Evolutionary conservation across 73 alveolate genomes (phyloP).

Genomic region (Paramecium pentaurelia): DNA sequence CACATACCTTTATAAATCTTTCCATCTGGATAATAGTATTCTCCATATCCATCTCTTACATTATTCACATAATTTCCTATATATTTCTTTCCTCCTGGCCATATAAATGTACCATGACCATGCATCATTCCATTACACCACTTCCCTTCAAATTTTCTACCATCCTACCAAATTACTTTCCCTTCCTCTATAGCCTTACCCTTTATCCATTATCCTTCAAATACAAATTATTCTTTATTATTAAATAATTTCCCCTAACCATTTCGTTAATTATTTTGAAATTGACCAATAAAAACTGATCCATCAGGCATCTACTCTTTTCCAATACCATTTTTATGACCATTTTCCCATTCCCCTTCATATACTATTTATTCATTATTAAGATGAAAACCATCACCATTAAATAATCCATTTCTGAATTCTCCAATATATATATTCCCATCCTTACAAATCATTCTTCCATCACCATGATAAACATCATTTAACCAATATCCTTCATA

Average conservation of each 20-base stretch:
- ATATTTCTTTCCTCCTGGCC: constrained; percentile 76
- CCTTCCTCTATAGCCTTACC: constrained; percentile 74
- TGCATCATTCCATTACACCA: constrained; percentile 76
- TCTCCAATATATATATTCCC: constrained; percentile 78
- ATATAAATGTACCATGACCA: constrained; percentile 70
- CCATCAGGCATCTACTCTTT: constrained; percentile 37
- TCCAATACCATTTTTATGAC: constrained; percentile 24
- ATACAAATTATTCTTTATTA: constrained; percentile 49
- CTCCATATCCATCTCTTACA: constrained; percentile 82
- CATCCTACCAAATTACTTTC: constrained; percentile 71
- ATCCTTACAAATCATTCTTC: constrained; percentile 75
- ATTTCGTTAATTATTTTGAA: not conserved
- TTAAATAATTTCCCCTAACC: constrained; percentile 57
- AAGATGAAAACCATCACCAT: constrained; percentile 49
- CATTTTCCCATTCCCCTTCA: constrained; percentile 49
- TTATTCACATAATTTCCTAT: constrained; percentile 74
- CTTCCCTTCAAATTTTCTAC: constrained; percentile 72
- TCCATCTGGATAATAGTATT: constrained; percentile 75
- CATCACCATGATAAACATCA: constrained; percentile 84
- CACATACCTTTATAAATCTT: constrained; percentile 69
- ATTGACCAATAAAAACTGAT: not conserved
- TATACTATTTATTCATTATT: not conserved
- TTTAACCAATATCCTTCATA: constrained; percentile 93
- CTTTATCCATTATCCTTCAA: constrained; percentile 63
- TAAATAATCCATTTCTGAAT: constrained; percentile 51